A percentile compares a stretch with the other conserved stretches of the same genome.
Conservation (phyloP, 2,329 filamentous ascomycete species). For the Trichoderma arundinaceum region DNA sequence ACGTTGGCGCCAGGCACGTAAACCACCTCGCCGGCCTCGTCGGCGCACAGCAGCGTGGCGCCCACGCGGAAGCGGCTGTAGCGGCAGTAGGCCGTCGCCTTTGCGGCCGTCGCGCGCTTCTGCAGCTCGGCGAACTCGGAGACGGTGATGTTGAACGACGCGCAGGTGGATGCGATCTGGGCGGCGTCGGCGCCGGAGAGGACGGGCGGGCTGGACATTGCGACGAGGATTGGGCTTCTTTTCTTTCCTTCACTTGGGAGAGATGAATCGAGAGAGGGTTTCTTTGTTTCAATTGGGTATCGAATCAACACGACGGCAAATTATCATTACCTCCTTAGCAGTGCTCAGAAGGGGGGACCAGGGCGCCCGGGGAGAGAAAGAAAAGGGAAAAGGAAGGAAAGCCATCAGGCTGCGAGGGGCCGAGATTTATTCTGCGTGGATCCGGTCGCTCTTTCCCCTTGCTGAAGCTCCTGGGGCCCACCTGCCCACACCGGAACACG, state of each 20-base stretch:
- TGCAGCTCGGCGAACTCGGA: conserved; percentile 70
- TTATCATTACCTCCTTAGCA: background rate
- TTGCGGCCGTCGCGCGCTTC: conserved; percentile 70
- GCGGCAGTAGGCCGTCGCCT: conserved; percentile 83
- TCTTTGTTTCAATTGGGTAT: background rate
- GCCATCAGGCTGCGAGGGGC: background rate
- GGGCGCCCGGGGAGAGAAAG: background rate
- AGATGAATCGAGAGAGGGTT: too few species aligned
- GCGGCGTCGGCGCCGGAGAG: conserved; percentile 40
- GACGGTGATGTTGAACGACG: conserved; percentile 56
- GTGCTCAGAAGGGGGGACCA: conserved; percentile 3
- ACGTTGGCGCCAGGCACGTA: conserved; percentile 74
- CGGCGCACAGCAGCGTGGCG: conserved; percentile 70
- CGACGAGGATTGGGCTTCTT: too few species aligned
- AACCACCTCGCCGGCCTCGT: background rate
- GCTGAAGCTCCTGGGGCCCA: background rate
- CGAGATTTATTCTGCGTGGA: conserved; percentile 1
- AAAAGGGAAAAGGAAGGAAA: background rate
- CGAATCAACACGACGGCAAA: background rate
- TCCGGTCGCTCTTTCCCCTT: conserved; percentile 3
- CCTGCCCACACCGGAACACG: conserved; percentile 28
- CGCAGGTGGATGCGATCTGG: conserved; percentile 40
- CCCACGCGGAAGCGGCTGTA: conserved; percentile 95
- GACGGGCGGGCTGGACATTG: conserved; percentile 32
- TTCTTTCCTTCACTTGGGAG: too few species aligned